phyloP scores from a whole-genome alignment of 306 rosid genomes.

The Castanospermum australe region DNA sequence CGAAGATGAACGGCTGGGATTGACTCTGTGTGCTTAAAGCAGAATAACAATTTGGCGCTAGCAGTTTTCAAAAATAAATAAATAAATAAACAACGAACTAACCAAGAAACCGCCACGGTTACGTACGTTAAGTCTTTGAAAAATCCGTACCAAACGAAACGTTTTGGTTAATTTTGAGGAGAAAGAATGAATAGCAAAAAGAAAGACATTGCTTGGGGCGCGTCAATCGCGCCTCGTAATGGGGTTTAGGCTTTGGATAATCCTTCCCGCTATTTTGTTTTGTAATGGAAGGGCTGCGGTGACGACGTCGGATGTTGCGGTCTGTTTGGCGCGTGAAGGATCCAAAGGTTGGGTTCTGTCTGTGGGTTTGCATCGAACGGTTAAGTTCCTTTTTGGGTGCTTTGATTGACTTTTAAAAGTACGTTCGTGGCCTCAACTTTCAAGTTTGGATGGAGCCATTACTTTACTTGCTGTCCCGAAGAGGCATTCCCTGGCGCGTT shows the following conservation, averaged over 20 bases:
- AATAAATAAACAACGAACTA: background rate
- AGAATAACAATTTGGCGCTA: slow-evolving; percentile 32
- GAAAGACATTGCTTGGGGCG: slow-evolving; percentile 6
- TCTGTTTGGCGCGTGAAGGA: background rate
- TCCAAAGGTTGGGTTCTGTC: background rate
- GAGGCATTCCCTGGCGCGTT: too few relatives aligned
- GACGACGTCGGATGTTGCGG: background rate
- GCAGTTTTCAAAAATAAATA: slow-evolving; percentile 27
- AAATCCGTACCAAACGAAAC: background rate
- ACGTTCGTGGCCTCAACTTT: background rate
- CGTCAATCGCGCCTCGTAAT: slow-evolving; percentile 53
- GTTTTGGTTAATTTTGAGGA: slow-evolving; percentile 17
- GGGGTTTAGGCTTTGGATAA: slow-evolving; percentile 16
- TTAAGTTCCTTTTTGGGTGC: background rate
- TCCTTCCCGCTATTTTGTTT: slow-evolving; percentile 18
- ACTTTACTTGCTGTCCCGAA: background rate
- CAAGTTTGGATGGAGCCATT: background rate
- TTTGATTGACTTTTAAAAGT: background rate
- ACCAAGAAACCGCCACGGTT: slow-evolving; percentile 17
- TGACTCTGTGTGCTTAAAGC: background rate
- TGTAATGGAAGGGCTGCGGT: background rate
- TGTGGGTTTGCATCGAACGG: background rate
- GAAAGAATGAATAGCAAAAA: background rate
- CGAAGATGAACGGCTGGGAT: slow-evolving; percentile 17
- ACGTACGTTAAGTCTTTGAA: background rate